Conservation (phyloP, 2,329 filamentous ascomycete species). For the Hypoxylon sp. region DNA sequence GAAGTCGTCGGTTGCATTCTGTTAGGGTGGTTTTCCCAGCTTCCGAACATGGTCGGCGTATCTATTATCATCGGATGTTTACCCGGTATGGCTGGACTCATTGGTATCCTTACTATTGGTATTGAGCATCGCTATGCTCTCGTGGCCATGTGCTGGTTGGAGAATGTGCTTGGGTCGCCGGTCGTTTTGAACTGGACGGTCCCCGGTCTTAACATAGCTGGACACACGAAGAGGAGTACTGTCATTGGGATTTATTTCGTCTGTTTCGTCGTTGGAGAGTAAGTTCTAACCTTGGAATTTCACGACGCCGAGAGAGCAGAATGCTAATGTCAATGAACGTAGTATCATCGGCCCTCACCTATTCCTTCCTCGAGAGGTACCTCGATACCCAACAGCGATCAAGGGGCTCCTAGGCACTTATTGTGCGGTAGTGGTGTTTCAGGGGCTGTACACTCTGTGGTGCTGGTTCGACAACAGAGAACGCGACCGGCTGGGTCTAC, state of each 20-base stretch:
- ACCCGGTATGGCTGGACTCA: slow-evolving; percentile 60
- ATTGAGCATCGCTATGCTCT: slow-evolving; percentile 63
- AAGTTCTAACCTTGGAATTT: slow-evolving; percentile 22
- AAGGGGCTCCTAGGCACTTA: slow-evolving; percentile 44
- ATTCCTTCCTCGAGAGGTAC: slow-evolving; percentile 40
- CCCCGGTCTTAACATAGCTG: slow-evolving; percentile 62
- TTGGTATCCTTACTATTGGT: slow-evolving; percentile 65
- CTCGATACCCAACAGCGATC: slow-evolving; percentile 45
- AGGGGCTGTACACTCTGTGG: slow-evolving; percentile 41
- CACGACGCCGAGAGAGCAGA: neutral
- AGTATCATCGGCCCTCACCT: slow-evolving; percentile 55
- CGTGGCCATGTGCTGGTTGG: slow-evolving; percentile 68
- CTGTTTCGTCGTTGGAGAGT: slow-evolving; percentile 64
- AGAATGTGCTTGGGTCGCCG: slow-evolving; percentile 64
- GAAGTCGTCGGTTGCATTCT: slow-evolving; percentile 47
- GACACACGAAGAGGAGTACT: slow-evolving; percentile 66
- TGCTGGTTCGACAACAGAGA: slow-evolving; percentile 44
- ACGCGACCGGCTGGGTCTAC: slow-evolving; percentile 38
- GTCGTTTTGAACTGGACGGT: slow-evolving; percentile 68
- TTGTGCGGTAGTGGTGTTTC: slow-evolving; percentile 39
- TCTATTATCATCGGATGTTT: slow-evolving; percentile 45
- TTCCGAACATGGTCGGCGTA: slow-evolving; percentile 57
- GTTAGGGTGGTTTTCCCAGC: slow-evolving; percentile 61
- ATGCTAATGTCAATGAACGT: slow-evolving; percentile 17
- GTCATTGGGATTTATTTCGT: slow-evolving; percentile 66